phyloP scores from a whole-genome alignment of 306 rosid species.

The Clitoria ternatea region DNA sequence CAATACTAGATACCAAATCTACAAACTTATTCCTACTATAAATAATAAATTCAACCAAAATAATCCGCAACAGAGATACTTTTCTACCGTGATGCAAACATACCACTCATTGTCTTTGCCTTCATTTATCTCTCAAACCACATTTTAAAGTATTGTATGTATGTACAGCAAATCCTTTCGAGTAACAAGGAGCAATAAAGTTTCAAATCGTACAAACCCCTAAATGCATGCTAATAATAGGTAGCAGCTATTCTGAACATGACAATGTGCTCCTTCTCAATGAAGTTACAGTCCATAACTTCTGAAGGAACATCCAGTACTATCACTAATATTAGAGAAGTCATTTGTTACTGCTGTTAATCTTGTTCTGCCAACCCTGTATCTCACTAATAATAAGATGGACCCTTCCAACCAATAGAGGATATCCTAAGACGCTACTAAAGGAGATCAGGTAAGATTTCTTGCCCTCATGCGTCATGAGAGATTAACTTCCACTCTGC shows the following conservation, averaged over 20 bases:
- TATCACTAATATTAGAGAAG: neutral
- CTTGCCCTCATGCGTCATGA: too few relatives aligned
- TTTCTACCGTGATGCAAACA: neutral
- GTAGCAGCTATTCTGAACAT: neutral
- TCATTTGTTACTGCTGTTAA: too few relatives aligned
- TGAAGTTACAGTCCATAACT: neutral
- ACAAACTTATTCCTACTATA: neutral
- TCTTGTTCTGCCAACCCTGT: too few relatives aligned
- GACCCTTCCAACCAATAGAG: neutral
- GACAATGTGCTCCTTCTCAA: slow-evolving; percentile 1
- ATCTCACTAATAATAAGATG: too few relatives aligned
- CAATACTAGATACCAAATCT: neutral
- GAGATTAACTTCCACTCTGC: neutral
- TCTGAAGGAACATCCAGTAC: neutral
- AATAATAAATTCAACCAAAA: neutral
- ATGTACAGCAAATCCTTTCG: neutral
- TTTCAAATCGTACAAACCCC: neutral
- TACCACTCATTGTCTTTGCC: neutral
- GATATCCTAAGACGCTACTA: neutral
- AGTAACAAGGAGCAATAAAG: neutral
- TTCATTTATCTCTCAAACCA: neutral
- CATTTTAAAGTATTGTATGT: neutral
- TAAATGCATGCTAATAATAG: neutral
- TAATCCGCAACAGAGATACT: neutral
- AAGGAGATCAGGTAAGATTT: neutral